Evolutionary conservation across 2,329 filamentous ascomycete species (phyloP).

Genomic region (Fusarium stilboides): DNA sequence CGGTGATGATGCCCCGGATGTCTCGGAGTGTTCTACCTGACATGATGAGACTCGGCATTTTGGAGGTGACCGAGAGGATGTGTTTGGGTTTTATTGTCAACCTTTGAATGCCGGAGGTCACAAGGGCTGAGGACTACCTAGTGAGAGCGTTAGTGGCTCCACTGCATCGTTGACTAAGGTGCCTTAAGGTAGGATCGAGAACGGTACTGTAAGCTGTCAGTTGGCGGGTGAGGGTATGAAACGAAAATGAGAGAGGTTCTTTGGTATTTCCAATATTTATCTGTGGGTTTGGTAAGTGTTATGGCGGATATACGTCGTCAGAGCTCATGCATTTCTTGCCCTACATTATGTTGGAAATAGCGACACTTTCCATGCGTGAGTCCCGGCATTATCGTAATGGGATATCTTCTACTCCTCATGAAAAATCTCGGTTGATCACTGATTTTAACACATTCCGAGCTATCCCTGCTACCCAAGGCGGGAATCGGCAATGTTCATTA

Average conservation of each 20-base stretch:
- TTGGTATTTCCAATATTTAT: no score
- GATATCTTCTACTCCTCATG: no score
- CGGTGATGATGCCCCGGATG: slow-evolving; percentile 1
- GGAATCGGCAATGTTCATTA: slow-evolving; percentile 1
- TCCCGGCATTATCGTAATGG: no score
- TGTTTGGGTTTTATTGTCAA: slow-evolving; percentile 13
- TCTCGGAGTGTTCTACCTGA: slow-evolving; percentile 9
- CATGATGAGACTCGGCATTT: slow-evolving; percentile 16
- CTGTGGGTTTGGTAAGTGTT: no score
- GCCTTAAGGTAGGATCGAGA: not conserved
- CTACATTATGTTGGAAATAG: no score
- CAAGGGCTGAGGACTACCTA: slow-evolving; percentile 2
- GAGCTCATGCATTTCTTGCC: no score
- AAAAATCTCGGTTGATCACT: no score
- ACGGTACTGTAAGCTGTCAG: not conserved
- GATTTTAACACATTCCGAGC: no score
- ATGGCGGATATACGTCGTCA: no score
- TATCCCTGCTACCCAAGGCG: not conserved
- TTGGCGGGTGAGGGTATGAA: not conserved
- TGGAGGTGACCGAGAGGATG: slow-evolving; percentile 15
- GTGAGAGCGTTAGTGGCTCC: not conserved
- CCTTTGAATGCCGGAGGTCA: slow-evolving; percentile 6
- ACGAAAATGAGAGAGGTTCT: not conserved
- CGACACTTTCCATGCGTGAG: no score
- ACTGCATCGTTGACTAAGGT: not conserved